These are phyloP conservation scores for Flaveria robusta DNA, from an alignment of 129 eudicot genomes.

Conservation along the genomic window DNA sequence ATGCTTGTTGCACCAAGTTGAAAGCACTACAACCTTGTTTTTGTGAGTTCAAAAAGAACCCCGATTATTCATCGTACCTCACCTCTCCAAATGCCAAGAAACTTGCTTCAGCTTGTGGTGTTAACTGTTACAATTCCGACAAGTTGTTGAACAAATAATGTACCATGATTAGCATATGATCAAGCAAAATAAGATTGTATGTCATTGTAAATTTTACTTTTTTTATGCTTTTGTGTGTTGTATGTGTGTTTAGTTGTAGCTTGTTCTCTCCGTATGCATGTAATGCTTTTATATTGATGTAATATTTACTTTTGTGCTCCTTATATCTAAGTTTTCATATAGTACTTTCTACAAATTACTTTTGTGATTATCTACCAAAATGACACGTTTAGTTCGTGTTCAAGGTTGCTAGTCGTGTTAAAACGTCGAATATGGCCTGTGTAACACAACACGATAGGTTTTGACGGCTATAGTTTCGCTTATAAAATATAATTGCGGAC, in stretches of 20 bases:
- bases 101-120: neutral
- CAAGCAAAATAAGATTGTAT: neutral
- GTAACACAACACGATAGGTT: too few relatives aligned
- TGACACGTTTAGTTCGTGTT: too few relatives aligned
- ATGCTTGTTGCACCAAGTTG: neutral
- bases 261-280: neutral
- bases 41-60: slow-evolving; percentile 4
- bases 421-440: too few relatives aligned
- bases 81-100: slow-evolving; percentile 1
- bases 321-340: neutral
- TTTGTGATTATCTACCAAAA: too few relatives aligned
- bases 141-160: neutral
- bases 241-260: neutral
- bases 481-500: too few relatives aligned
- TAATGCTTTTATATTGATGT: neutral
- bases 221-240: neutral
- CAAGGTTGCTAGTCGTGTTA: too few relatives aligned
- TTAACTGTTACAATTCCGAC: neutral
- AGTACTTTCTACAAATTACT: too few relatives aligned
- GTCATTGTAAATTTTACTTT: neutral
- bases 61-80: neutral
- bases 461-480: too few relatives aligned
- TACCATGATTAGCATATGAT: neutral
- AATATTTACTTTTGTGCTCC: too few relatives aligned
- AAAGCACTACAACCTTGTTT: neutral